A percentile compares a stretch with the other conserved stretches of the same genome.
Conservation (phyloP, 2,329 filamentous ascomycete species). For the Aspergillus vadensis region DNA sequence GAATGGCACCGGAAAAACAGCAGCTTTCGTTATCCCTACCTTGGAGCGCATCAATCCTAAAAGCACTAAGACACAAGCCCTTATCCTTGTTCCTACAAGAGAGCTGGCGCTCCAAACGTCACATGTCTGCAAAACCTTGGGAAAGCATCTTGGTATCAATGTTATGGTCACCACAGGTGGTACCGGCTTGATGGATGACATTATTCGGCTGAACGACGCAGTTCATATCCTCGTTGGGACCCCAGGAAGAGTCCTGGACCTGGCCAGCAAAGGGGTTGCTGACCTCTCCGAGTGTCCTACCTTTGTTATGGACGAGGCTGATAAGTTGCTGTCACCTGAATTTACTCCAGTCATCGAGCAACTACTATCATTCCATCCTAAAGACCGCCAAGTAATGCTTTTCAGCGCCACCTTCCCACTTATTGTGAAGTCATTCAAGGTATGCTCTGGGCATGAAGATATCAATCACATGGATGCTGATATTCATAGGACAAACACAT, state of each 20-base stretch:
- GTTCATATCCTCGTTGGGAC: constrained; percentile 98
- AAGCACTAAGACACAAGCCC: constrained; percentile 90
- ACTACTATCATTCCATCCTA: constrained; percentile 90
- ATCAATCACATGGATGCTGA: constrained; percentile 32
- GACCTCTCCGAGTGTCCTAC: constrained; percentile 95
- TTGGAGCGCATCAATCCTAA: constrained; percentile 97
- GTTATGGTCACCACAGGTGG: constrained; percentile 99
- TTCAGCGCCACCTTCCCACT: constrained; percentile 98
- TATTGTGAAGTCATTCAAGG: constrained; percentile 93
- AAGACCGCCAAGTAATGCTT: constrained; percentile 98
- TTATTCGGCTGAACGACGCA: constrained; percentile 87
- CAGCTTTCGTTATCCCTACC: constrained; percentile 93
- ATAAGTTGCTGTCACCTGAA: constrained; percentile 94
- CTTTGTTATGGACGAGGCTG: constrained; percentile 99
- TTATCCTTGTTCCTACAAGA: constrained; percentile 94
- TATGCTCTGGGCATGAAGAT: constrained; percentile 23
- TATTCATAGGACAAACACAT: constrained; percentile 79
- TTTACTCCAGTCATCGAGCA: constrained; percentile 98
- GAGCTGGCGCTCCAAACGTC: constrained; percentile 98
- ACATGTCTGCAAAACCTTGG: constrained; percentile 97
- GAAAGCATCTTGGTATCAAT: constrained; percentile 95
- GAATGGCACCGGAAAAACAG: constrained; percentile 98
- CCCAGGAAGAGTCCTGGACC: constrained; percentile 90
- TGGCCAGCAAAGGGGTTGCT: constrained; percentile 94
- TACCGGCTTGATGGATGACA: constrained; percentile 92